Evolutionary conservation across 106 monocot genomes (phyloP).

Genomic region (Allium fistulosum): DNA sequence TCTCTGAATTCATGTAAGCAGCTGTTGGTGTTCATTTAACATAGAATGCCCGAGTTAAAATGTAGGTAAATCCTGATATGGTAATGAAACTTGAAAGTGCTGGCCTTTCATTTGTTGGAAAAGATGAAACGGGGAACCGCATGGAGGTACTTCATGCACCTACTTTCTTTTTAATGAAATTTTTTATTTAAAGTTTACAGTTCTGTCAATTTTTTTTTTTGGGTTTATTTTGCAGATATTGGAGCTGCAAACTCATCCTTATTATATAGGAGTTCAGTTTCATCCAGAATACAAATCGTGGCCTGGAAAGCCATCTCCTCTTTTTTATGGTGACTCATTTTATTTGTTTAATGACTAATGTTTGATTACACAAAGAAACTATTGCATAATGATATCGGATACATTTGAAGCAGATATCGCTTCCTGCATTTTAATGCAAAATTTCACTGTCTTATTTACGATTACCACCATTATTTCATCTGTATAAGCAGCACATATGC

Average conservation of each 20-base stretch:
- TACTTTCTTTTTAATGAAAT: no score
- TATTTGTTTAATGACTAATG: no score
- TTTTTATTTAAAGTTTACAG: no score
- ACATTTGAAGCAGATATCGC: no score
- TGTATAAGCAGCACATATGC: no score
- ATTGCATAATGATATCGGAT: no score
- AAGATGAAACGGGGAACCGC: slow-evolving; percentile 79
- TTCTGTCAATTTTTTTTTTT: background rate
- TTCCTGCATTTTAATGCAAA: no score
- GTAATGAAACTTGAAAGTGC: slow-evolving; percentile 64
- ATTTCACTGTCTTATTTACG: no score
- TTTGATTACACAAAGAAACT: no score
- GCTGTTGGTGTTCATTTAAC: no score
- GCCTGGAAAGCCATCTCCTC: slow-evolving; percentile 85
- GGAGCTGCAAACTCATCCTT: slow-evolving; percentile 82
- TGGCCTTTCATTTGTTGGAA: slow-evolving; percentile 91
- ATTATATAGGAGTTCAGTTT: slow-evolving; percentile 88
- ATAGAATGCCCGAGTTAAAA: background rate
- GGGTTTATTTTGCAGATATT: slow-evolving; percentile 52
- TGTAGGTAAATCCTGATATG: slow-evolving; percentile 91
- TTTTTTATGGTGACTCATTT: slow-evolving; percentile 50
- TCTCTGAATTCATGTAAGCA: background rate
- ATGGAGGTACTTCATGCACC: slow-evolving; percentile 62
- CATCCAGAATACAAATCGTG: slow-evolving; percentile 98
- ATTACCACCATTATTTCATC: no score